Percentiles rank a stretch among this genome's conserved stretches.
These are phyloP conservation scores for Paracoccidioides lutzii DNA, from an alignment of 2,329 filamentous ascomycete genomes.

Conservation along the genomic window DNA sequence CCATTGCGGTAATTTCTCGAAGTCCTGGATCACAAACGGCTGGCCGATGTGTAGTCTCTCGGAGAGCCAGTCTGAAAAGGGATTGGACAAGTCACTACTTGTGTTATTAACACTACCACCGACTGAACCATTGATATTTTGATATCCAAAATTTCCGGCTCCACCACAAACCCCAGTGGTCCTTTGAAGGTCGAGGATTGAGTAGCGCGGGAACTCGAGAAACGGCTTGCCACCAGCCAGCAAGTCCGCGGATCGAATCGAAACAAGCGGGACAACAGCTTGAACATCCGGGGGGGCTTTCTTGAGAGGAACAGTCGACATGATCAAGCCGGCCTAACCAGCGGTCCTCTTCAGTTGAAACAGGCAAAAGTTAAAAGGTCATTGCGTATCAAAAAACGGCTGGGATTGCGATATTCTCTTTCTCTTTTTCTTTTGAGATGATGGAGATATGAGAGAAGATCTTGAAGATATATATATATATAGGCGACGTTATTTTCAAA, in stretches of 20 bases:
- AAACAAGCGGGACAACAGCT: neutral
- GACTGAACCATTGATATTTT: neutral
- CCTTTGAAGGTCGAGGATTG: slow-evolving; percentile 16
- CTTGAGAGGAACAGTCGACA: neutral
- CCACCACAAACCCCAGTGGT: neutral
- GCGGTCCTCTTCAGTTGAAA: neutral
- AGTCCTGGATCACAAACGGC: slow-evolving; percentile 24
- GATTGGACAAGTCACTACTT: neutral
- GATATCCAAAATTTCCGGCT: neutral
- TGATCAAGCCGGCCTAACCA: neutral
- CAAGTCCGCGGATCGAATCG: slow-evolving; percentile 12
- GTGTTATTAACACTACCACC: neutral
- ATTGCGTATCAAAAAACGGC: neutral
- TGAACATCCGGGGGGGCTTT: neutral
- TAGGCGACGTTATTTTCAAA: neutral
- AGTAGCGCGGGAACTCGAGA: slow-evolving; percentile 20
- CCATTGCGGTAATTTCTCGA: slow-evolving; percentile 21
- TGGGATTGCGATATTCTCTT: neutral
- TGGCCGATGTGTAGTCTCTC: slow-evolving; percentile 19
- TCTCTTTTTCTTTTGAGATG: neutral
- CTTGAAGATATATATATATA: neutral
- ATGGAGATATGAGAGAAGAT: neutral
- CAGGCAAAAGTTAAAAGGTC: neutral
- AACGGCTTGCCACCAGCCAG: slow-evolving; percentile 18
- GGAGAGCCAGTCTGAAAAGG: slow-evolving; percentile 18